Evolutionary conservation across 371 early-diverging fungal species (phyloP).

Genomic region (Circinella minor): DNA sequence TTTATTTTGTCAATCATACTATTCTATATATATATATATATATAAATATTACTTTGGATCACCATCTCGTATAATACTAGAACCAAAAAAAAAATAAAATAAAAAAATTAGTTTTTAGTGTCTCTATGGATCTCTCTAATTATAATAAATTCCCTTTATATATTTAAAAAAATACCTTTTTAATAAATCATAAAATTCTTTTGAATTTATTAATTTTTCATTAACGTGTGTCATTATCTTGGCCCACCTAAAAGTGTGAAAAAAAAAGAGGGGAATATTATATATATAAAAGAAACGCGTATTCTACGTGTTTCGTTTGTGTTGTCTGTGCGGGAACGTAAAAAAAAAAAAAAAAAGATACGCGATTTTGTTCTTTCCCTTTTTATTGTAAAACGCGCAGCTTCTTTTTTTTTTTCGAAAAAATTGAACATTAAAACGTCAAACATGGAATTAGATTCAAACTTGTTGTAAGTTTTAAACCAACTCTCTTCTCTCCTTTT

Average conservation of each 20-base stretch:
- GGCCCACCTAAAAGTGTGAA: background rate
- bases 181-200: background rate
- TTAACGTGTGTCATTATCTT: slow-evolving; percentile 7
- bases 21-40: too few species aligned
- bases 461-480: background rate
- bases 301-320: background rate
- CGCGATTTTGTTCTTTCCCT: background rate
- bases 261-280: background rate
- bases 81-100: background rate
- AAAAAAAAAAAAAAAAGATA: too few species aligned
- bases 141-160: background rate
- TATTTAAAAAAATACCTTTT: slow-evolving; percentile 9
- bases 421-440: too few species aligned
- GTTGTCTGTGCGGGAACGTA: too few species aligned
- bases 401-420: background rate
- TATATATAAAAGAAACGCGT: too few species aligned
- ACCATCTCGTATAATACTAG: slow-evolving; percentile 21
- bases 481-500: too few species aligned
- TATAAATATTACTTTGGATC: slow-evolving; percentile 19
- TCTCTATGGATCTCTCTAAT: too few species aligned
- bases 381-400: background rate
- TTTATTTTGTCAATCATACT: too few species aligned
- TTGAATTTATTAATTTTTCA: slow-evolving; percentile 3
- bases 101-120: too few species aligned
- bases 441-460: background rate